Conservation (phyloP, 305 asterid genomes). For the Vinca major region DNA sequence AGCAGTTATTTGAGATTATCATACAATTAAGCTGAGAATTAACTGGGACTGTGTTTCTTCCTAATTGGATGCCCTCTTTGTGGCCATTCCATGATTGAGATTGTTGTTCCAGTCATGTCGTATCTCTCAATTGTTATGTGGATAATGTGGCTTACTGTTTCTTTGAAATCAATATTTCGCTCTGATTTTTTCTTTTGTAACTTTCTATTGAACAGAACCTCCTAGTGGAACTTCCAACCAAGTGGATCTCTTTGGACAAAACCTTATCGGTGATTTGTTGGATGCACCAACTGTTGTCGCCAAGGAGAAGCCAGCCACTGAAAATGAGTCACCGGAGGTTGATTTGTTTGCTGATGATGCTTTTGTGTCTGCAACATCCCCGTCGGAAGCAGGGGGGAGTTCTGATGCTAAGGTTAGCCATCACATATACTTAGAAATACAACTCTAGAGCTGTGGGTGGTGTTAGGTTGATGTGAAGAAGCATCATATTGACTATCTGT, state of each 20-base stretch:
- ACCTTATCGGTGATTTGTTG: constrained; percentile 67
- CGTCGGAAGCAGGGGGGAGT: constrained; percentile 26
- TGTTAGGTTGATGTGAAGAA: not conserved
- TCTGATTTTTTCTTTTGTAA: constrained; percentile 1
- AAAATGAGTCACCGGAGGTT: constrained; percentile 46
- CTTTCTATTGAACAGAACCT: constrained; percentile 44
- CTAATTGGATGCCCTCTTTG: not conserved
- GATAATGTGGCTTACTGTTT: not conserved
- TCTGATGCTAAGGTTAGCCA: constrained; percentile 49
- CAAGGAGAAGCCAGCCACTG: constrained; percentile 31
- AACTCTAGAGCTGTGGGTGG: too few relatives aligned
- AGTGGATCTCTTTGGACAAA: constrained; percentile 74
- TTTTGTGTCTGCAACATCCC: constrained; percentile 77
- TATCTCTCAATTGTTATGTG: not conserved
- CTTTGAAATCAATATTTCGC: not conserved
- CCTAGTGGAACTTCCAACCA: constrained; percentile 51
- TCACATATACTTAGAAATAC: not conserved
- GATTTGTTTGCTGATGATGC: constrained; percentile 90
- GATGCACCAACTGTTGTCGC: constrained; percentile 50
- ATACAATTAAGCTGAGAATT: not conserved
- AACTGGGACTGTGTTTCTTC: not conserved
- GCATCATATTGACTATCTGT: not conserved
- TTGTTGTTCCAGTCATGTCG: not conserved
- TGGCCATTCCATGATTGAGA: not conserved
- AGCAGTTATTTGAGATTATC: not conserved